phyloP scores from a whole-genome alignment of 805 yeast species.

The Metschnikowia matae region DNA sequence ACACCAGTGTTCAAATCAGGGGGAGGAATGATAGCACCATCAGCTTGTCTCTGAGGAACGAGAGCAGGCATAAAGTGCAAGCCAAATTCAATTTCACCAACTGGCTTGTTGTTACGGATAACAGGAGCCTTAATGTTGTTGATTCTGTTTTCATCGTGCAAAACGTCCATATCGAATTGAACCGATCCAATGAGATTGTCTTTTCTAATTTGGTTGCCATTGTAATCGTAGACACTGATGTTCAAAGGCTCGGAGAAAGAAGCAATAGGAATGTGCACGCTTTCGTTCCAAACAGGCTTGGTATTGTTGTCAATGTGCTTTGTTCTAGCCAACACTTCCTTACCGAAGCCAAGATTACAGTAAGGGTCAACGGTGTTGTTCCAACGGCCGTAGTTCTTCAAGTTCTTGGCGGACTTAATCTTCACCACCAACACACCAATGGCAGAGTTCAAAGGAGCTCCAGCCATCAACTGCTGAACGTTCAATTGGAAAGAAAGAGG shows the following conservation, averaged over 20 bases:
- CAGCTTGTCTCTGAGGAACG: conserved; percentile 57
- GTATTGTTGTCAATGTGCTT: conserved; percentile 62
- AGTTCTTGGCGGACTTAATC: conserved; percentile 59
- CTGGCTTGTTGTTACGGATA: conserved; percentile 76
- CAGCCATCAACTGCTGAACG: conserved; percentile 84
- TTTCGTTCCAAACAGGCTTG: conserved; percentile 83
- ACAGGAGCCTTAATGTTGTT: conserved; percentile 52
- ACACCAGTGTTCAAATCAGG: conserved; percentile 96
- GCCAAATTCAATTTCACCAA: conserved; percentile 71
- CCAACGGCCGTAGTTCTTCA: conserved; percentile 64
- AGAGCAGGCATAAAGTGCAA: conserved; percentile 75
- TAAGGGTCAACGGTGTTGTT: conserved; percentile 91
- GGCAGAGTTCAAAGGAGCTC: conserved; percentile 73
- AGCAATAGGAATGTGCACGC: conserved; percentile 60
- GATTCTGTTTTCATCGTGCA: conserved; percentile 51
- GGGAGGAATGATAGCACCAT: conserved; percentile 79
- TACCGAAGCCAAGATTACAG: conserved; percentile 62
- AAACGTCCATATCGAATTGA: conserved; percentile 65
- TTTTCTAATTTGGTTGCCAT: conserved; percentile 57
- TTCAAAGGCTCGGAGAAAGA: conserved; percentile 80
- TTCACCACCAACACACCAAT: conserved; percentile 79
- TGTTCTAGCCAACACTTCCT: conserved; percentile 61
- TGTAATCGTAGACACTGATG: conserved; percentile 69
- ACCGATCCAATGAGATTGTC: conserved; percentile 79
- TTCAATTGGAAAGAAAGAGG: conserved; percentile 94